Evolutionary conservation across 2,329 filamentous ascomycete genomes (phyloP), one percentile per base, ranked within the genome.

Genomic region (Sclerotinia subarctica): DNA sequence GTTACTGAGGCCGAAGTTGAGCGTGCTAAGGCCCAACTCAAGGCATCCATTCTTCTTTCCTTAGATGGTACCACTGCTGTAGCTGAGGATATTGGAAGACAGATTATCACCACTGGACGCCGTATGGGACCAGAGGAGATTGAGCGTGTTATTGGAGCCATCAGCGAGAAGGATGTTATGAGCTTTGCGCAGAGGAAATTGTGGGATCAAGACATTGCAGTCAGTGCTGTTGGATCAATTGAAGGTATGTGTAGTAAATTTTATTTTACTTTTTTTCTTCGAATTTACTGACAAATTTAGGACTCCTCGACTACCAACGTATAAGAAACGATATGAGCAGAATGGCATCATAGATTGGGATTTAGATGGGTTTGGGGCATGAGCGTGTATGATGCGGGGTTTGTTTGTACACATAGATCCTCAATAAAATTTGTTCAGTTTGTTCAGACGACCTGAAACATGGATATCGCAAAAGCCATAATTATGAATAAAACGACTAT

Each of bases 21-120:
- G 88, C 94, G 95, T 76, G 95, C 95, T 82, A 99, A 99, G 88
- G 92, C 95, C 73, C 95, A 99, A 85, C 90, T 99, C 77, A 99
- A 99, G 88, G 95, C 95, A 71, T 97, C 94, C 67, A 94, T 99
- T 78, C 92, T 99, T 71, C 89, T 99, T 73, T 96, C 93, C 65
- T 92, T 99, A 44, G 95, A 99, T 80, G 96, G 94, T 80, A 98
- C 95, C 78, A 98, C 95, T 60, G 93, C 95, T 76, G 90, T 97
- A 67, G 95, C 95, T 70, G 95, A 99, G 86, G 95, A 99, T 80
- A 97, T 99, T 80, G 95, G 95, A 78, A 92, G 95, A 81, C 95
- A 99, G 84, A 93, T 99, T 82, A 89, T 99, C 84, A 98, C 94
- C 78, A 98, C 95, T 69, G 95, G 95, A 79, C 91, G 94, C 77